These are phyloP conservation scores for Iberis pinnata DNA, from an alignment of 345 rosid species.

Conservation along the genomic window DNA sequence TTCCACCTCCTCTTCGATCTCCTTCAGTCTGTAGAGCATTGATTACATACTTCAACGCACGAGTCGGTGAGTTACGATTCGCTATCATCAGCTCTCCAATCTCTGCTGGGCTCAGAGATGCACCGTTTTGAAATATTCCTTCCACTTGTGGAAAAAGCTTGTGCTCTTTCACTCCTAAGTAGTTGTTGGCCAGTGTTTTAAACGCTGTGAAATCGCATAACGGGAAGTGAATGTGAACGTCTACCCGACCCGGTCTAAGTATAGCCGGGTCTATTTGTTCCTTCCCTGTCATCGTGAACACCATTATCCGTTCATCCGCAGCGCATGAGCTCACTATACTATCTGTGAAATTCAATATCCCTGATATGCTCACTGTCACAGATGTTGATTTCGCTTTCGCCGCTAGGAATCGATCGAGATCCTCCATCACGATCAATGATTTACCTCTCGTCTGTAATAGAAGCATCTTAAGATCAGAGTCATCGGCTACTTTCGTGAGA, in stretches of 20 bases:
- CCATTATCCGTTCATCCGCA: slow-evolving; percentile 68
- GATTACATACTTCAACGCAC: slow-evolving; percentile 83
- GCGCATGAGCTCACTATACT: slow-evolving; percentile 54
- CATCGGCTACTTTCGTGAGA: slow-evolving; percentile 49
- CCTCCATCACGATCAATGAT: slow-evolving; percentile 59
- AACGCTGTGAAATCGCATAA: slow-evolving; percentile 74
- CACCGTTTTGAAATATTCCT: slow-evolving; percentile 71
- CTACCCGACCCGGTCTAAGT: slow-evolving; percentile 74
- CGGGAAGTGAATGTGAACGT: slow-evolving; percentile 81
- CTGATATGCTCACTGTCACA: slow-evolving; percentile 45
- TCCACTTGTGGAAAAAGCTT: slow-evolving; percentile 84
- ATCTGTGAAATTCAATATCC: slow-evolving; percentile 62
- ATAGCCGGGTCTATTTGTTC: slow-evolving; percentile 56
- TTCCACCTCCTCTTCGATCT: slow-evolving; percentile 46
- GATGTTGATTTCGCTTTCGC: slow-evolving; percentile 45
- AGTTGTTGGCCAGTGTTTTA: slow-evolving; percentile 61
- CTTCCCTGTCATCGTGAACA: slow-evolving; percentile 59
- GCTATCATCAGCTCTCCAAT: slow-evolving; percentile 89
- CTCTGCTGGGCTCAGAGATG: slow-evolving; percentile 77
- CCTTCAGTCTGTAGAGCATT: slow-evolving; percentile 70
- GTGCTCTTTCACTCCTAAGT: slow-evolving; percentile 84
- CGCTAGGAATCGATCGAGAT: slow-evolving; percentile 51
- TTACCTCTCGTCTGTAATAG: slow-evolving; percentile 44
- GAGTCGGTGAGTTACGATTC: slow-evolving; percentile 84
- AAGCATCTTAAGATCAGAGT: slow-evolving; percentile 53